These are phyloP conservation scores for Seiridium cupressi DNA, from an alignment of 2,329 filamentous ascomycete species.

Conservation along the genomic window DNA sequence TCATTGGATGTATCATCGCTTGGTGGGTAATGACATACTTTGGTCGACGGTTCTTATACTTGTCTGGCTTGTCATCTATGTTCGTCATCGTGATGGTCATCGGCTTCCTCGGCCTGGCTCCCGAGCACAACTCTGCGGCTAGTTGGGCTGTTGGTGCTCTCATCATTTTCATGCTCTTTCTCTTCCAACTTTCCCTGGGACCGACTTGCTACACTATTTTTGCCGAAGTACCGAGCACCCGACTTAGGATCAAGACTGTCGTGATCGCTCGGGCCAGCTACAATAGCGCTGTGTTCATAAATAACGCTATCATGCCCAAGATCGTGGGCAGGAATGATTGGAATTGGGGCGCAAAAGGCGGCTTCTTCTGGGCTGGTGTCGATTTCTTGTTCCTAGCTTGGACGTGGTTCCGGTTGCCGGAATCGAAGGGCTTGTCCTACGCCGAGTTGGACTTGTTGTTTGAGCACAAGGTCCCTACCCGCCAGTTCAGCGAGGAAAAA, in stretches of 20 bases:
- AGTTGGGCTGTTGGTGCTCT: slow-evolving; percentile 9
- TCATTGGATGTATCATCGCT: slow-evolving; percentile 7
- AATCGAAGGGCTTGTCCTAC: slow-evolving; percentile 7
- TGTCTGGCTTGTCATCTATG: background rate
- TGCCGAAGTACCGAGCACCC: slow-evolving; percentile 9
- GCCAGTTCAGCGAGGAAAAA: slow-evolving; percentile 5
- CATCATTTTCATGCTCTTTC: slow-evolving; percentile 10
- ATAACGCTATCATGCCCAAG: slow-evolving; percentile 9
- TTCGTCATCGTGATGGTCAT: slow-evolving; percentile 7
- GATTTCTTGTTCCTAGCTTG: slow-evolving; percentile 6
- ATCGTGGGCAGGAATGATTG: slow-evolving; percentile 8
- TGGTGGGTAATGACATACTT: slow-evolving; percentile 9
- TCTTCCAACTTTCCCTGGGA: slow-evolving; percentile 10
- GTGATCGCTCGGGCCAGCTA: slow-evolving; percentile 9
- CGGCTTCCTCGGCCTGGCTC: slow-evolving; percentile 7
- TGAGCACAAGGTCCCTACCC: slow-evolving; percentile 7
- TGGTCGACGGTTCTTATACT: slow-evolving; percentile 5
- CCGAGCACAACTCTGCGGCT: slow-evolving; percentile 1
- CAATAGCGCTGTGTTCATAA: slow-evolving; percentile 5
- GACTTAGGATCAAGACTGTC: slow-evolving; percentile 7
- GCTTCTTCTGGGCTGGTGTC: slow-evolving; percentile 10
- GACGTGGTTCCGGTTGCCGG: slow-evolving; percentile 10
- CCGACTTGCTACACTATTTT: slow-evolving; percentile 9
- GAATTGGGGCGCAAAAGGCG: slow-evolving; percentile 9
- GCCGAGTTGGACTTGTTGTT: slow-evolving; percentile 10